phyloP scores from a whole-genome alignment of 1,139 yeast genomes.

The Yamadazyma spencermartinsiae region DNA sequence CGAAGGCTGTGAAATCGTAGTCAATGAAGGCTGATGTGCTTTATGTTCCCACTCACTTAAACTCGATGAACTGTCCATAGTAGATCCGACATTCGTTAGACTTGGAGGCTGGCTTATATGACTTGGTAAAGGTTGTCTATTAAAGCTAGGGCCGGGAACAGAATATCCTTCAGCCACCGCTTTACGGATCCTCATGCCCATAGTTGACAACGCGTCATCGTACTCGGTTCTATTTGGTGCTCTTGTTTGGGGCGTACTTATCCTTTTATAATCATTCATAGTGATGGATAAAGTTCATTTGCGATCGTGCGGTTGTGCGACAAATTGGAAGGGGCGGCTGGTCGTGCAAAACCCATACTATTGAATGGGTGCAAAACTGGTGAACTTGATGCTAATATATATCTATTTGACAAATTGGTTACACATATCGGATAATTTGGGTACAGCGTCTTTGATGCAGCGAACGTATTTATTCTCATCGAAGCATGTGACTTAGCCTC shows the following conservation, averaged over 20 bases:
- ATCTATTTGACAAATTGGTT: too few relatives aligned
- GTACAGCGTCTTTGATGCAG: too few relatives aligned
- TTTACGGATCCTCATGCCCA: constrained; percentile 74
- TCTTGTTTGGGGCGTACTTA: constrained; percentile 3
- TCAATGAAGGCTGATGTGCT: constrained; percentile 1
- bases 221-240: constrained; percentile 2
- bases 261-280: constrained; percentile 13
- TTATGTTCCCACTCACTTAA: constrained; percentile 12
- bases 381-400: too few relatives aligned
- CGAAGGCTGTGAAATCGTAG: constrained; percentile 2
- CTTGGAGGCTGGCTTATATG: constrained; percentile 40
- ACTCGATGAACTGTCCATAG: constrained; percentile 31
- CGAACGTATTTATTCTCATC: too few relatives aligned
- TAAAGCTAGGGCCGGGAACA: constrained; percentile 8
- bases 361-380: too few relatives aligned
- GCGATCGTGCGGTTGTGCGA: background rate
- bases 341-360: too few relatives aligned
- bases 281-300: background rate
- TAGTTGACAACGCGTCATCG: constrained; percentile 40
- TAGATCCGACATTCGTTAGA: constrained; percentile 40
- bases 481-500: too few relatives aligned
- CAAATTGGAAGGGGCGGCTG: background rate
- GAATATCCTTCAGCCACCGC: constrained; percentile 64
- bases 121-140: constrained; percentile 56
- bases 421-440: too few relatives aligned